Conservation (phyloP, 495 filamentous ascomycete species). For the Geopyxis carbonaria region DNA sequence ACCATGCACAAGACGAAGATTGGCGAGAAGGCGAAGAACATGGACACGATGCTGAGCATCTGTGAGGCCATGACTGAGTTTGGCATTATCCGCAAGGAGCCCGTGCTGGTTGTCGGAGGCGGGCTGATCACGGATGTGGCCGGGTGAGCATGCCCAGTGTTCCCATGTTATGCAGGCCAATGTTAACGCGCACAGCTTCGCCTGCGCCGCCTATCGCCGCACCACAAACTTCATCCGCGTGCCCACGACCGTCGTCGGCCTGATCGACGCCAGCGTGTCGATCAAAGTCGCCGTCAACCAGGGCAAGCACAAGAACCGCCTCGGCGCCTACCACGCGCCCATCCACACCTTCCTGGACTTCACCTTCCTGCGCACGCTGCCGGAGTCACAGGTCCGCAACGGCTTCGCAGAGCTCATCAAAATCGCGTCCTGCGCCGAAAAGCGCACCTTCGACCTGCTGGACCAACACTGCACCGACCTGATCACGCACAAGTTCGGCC, state of each 20-base stretch:
- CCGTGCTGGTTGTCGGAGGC: constrained; percentile 46
- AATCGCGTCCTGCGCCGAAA: constrained; percentile 45
- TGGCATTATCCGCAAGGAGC: constrained; percentile 47
- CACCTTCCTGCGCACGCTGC: constrained; percentile 42
- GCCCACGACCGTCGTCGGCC: constrained; percentile 47
- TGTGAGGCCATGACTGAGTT: constrained; percentile 48
- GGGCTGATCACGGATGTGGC: constrained; percentile 49
- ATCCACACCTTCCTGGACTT: constrained; percentile 50
- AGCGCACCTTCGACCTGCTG: constrained; percentile 40
- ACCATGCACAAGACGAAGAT: constrained; percentile 47
- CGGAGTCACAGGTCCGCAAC: constrained; percentile 43
- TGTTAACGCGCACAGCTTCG: constrained; percentile 31
- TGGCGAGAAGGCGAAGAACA: constrained; percentile 47
- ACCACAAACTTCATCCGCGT: constrained; percentile 40
- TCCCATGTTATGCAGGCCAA: constrained; percentile 8
- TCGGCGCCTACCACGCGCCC: constrained; percentile 50
- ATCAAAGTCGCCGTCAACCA: constrained; percentile 54
- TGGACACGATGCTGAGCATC: constrained; percentile 42
- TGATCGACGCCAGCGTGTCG: constrained; percentile 48
- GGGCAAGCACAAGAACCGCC: constrained; percentile 46
- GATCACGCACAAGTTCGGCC: constrained; percentile 40
- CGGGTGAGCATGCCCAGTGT: constrained; percentile 33
- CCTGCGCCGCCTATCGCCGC: constrained; percentile 39
- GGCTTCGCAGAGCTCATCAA: constrained; percentile 53
- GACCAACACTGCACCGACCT: constrained; percentile 44